Evolutionary conservation across 108 stramenopile species (phyloP).

Genomic region (Schizochytrium sp.): DNA sequence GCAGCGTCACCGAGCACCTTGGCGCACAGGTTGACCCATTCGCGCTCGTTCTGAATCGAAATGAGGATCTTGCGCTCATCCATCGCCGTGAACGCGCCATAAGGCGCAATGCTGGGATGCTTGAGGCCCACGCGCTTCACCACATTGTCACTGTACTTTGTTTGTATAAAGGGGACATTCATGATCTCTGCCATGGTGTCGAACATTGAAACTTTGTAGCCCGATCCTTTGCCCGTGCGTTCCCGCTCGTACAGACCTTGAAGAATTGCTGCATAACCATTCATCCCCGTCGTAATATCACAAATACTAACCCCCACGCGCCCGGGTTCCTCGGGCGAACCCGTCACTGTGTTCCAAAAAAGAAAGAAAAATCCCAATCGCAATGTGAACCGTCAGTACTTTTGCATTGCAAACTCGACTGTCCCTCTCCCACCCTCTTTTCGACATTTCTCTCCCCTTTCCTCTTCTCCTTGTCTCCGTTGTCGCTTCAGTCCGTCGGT

Average conservation of each 20-base stretch:
- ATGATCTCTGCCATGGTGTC: slow-evolving; percentile 14
- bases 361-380: neutral
- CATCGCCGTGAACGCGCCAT: neutral
- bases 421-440: no score
- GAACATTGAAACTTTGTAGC: neutral
- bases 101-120: neutral
- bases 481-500: no score
- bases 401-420: no score
- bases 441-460: no score
- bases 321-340: neutral
- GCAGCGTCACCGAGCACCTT: neutral
- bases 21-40: neutral
- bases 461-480: no score
- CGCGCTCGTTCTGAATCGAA: slow-evolving; percentile 9
- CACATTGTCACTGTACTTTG: neutral
- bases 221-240: neutral
- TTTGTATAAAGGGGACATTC: neutral
- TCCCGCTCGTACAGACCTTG: neutral
- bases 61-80: neutral
- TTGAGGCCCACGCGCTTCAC: neutral
- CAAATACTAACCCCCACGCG: slow-evolving; percentile 8
- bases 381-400: no score
- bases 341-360: neutral
- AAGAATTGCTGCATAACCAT: neutral
- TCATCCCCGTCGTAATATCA: slow-evolving; percentile 1